These are phyloP conservation scores for Trichoderma brevicompactum DNA, from an alignment of 2,329 filamentous ascomycete genomes.

Conservation along the genomic window DNA sequence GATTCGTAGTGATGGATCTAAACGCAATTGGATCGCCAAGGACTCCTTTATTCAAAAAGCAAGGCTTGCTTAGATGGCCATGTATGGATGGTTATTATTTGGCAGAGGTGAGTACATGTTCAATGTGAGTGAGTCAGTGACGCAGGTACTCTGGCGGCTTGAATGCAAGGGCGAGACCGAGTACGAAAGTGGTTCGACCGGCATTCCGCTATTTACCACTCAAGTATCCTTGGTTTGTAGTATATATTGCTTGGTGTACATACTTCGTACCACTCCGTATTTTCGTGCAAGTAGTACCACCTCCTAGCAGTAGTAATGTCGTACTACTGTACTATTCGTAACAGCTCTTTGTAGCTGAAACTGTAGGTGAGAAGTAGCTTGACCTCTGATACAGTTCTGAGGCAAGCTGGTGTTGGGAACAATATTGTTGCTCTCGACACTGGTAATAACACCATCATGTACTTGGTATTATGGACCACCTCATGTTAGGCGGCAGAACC, in stretches of 20 bases:
- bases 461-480: background rate
- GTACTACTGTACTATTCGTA: too few relatives aligned
- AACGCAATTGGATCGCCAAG: background rate
- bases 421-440: too few relatives aligned
- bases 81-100: too few relatives aligned
- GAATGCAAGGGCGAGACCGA: background rate
- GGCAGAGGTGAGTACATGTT: too few relatives aligned
- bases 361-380: background rate
- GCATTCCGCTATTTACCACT: background rate
- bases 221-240: too few relatives aligned
- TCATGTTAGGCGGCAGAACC: background rate
- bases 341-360: background rate
- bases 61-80: too few relatives aligned
- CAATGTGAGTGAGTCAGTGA: background rate
- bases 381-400: background rate
- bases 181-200: background rate
- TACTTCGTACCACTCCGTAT: too few relatives aligned
- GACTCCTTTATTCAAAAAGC: too few relatives aligned
- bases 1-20: background rate
- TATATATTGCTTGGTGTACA: too few relatives aligned
- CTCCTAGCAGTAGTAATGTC: too few relatives aligned
- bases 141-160: background rate
- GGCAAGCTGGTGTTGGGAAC: background rate
- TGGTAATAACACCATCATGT: background rate
- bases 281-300: too few relatives aligned